These are phyloP conservation scores for Lodderomyces pseudojiufengensis DNA, from an alignment of 1,139 yeast species.

Conservation along the genomic window DNA sequence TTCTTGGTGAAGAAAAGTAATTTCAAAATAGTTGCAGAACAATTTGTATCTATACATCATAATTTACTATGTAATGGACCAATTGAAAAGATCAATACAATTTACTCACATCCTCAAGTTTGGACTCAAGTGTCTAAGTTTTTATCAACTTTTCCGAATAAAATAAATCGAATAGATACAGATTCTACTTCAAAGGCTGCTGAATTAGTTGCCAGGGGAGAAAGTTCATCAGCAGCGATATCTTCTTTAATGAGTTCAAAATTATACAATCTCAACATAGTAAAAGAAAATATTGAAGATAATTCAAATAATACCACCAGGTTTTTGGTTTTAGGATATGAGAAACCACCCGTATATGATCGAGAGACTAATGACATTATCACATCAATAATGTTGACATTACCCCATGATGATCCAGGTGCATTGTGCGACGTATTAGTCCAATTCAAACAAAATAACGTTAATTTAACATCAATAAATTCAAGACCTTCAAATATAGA, in stretches of 20 bases:
- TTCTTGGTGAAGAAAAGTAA: slow-evolving; percentile 18
- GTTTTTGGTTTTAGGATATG: slow-evolving; percentile 60
- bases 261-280: slow-evolving; percentile 57
- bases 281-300: slow-evolving; percentile 63
- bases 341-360: slow-evolving; percentile 10
- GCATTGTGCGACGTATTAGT: slow-evolving; percentile 66
- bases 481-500: slow-evolving; percentile 64
- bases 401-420: slow-evolving; percentile 69
- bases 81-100: slow-evolving; percentile 43
- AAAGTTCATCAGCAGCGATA: slow-evolving; percentile 43
- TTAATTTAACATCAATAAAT: slow-evolving; percentile 68
- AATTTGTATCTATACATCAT: slow-evolving; percentile 80
- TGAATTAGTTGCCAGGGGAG: slow-evolving; percentile 45
- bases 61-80: slow-evolving; percentile 57
- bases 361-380: slow-evolving; percentile 17
- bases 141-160: slow-evolving; percentile 35
- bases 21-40: slow-evolving; percentile 67
- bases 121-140: slow-evolving; percentile 86
- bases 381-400: slow-evolving; percentile 62
- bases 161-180: slow-evolving; percentile 55
- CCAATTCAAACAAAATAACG: slow-evolving; percentile 51
- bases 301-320: slow-evolving; percentile 75
- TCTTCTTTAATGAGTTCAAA: slow-evolving; percentile 59
- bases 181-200: slow-evolving; percentile 87
- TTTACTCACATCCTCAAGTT: slow-evolving; percentile 94